A percentile compares a stretch with the other conserved stretches of the same genome.
These are phyloP conservation scores for Yamadazyma paraphyllophila DNA, from an alignment of 805 yeast genomes.

Conservation along the genomic window DNA sequence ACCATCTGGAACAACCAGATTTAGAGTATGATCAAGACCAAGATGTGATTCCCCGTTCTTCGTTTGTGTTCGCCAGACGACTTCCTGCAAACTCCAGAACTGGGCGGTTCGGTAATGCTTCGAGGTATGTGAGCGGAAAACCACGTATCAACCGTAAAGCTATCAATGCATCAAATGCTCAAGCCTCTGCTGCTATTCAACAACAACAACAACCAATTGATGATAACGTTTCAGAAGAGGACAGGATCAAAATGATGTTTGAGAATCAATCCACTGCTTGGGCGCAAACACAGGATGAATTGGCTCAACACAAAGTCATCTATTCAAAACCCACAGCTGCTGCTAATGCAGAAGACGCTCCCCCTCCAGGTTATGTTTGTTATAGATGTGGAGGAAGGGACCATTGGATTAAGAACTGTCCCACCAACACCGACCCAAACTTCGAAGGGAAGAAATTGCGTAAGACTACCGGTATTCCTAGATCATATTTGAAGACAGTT, in stretches of 20 bases:
- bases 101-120: conserved; percentile 54
- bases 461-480: conserved; percentile 96
- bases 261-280: conserved; percentile 91
- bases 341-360: conserved; percentile 59
- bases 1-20: conserved; percentile 54
- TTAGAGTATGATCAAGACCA: conserved; percentile 85
- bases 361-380: conserved; percentile 96
- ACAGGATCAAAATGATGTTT: conserved; percentile 85
- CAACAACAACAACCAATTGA: conserved; percentile 19
- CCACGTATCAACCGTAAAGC: conserved; percentile 49
- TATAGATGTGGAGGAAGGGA: conserved; percentile 91
- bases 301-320: conserved; percentile 82
- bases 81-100: conserved; percentile 57
- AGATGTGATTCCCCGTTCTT: conserved; percentile 85
- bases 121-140: conserved; percentile 70
- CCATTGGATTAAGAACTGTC: conserved; percentile 96
- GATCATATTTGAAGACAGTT: conserved; percentile 81
- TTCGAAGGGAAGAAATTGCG: conserved; percentile 91
- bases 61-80: conserved; percentile 77
- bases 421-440: conserved; percentile 87
- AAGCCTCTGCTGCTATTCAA: conserved; percentile 19
- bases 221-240: conserved; percentile 70
- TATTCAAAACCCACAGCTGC: conserved; percentile 45
- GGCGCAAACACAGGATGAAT: conserved; percentile 89
- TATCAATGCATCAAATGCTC: conserved; percentile 25